Percentiles rank a stretch among this genome's conserved stretches.
These are phyloP conservation scores for Sherardia arvensis DNA, from an alignment of 257 asterid species.

Conservation along the genomic window DNA sequence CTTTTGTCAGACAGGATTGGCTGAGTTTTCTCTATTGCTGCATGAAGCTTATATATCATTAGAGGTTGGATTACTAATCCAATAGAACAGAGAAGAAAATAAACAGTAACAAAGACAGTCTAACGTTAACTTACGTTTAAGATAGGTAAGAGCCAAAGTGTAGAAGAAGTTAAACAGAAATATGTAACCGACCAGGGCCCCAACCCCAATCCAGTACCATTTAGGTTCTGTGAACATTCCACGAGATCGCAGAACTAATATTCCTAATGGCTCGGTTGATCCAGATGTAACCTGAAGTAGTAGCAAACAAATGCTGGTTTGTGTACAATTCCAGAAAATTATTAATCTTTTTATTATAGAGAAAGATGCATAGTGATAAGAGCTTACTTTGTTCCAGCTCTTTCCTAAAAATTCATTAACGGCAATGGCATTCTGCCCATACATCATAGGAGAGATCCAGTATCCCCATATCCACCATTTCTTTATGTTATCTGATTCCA, in stretches of 20 bases:
- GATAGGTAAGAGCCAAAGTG: slow-evolving; percentile 33
- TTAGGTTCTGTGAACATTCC: slow-evolving; percentile 28
- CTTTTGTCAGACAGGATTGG: slow-evolving; percentile 37
- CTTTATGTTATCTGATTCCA: slow-evolving; percentile 9
- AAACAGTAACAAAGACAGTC: not conserved
- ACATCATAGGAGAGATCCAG: slow-evolving; percentile 93
- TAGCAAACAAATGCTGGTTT: not conserved
- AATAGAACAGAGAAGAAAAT: slow-evolving; percentile 2
- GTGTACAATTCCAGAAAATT: not conserved
- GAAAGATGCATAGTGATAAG: slow-evolving; percentile 13
- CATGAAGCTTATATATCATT: slow-evolving; percentile 4
- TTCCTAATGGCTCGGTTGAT: slow-evolving; percentile 22
- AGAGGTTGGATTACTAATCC: not conserved
- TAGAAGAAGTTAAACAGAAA: slow-evolving; percentile 22
- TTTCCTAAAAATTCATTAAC: slow-evolving; percentile 82
- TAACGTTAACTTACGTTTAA: slow-evolving; percentile 59
- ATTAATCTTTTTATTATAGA: not conserved
- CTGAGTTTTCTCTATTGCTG: slow-evolving; percentile 71
- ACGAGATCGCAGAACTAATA: slow-evolving; percentile 23
- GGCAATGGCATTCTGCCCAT: slow-evolving; percentile 79
- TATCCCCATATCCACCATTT: slow-evolving; percentile 98
- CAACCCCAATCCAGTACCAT: slow-evolving; percentile 47
- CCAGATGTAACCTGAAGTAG: slow-evolving; percentile 19
- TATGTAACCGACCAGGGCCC: slow-evolving; percentile 30
- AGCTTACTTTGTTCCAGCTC: slow-evolving; percentile 46